These are phyloP conservation scores for Verticillium dahliae DNA, from an alignment of 2,329 filamentous ascomycete genomes.

Conservation along the genomic window DNA sequence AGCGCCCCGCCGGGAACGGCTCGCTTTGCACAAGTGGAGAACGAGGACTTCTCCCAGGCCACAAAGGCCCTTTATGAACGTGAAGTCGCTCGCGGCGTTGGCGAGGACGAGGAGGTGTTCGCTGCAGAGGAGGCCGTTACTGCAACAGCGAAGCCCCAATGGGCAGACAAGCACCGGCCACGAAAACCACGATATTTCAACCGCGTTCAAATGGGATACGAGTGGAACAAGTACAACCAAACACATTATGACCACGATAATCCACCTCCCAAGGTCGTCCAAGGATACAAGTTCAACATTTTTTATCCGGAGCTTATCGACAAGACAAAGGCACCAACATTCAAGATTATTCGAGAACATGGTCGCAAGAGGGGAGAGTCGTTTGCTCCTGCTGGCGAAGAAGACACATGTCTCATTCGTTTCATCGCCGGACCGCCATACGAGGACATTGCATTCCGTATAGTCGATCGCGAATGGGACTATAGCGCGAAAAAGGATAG, in stretches of 20 bases:
- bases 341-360: slow-evolving; percentile 90
- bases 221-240: slow-evolving; percentile 99
- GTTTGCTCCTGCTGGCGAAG: slow-evolving; percentile 86
- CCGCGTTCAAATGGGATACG: slow-evolving; percentile 96
- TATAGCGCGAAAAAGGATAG: slow-evolving; percentile 93
- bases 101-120: slow-evolving; percentile 94
- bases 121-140: slow-evolving; percentile 77
- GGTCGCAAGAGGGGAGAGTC: slow-evolving; percentile 86
- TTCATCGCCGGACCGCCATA: slow-evolving; percentile 96
- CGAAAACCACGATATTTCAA: slow-evolving; percentile 97
- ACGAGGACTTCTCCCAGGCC: slow-evolving; percentile 78
- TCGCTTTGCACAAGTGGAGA: slow-evolving; percentile 61
- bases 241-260: slow-evolving; percentile 99
- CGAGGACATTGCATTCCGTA: slow-evolving; percentile 92
- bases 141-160: slow-evolving; percentile 59
- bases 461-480: slow-evolving; percentile 98
- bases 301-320: slow-evolving; percentile 98
- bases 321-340: slow-evolving; percentile 89
- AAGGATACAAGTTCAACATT: slow-evolving; percentile 99
- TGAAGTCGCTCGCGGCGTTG: slow-evolving; percentile 83
- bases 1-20: slow-evolving; percentile 47
- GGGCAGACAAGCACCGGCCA: slow-evolving; percentile 79
- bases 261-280: slow-evolving; percentile 93
- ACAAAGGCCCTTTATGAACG: slow-evolving; percentile 87
- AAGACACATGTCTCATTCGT: slow-evolving; percentile 93